Percentiles rank a stretch among this genome's conserved stretches.
These are phyloP conservation scores for Botrytis deweyae DNA, from an alignment of 2,329 filamentous ascomycete genomes.

Conservation along the genomic window DNA sequence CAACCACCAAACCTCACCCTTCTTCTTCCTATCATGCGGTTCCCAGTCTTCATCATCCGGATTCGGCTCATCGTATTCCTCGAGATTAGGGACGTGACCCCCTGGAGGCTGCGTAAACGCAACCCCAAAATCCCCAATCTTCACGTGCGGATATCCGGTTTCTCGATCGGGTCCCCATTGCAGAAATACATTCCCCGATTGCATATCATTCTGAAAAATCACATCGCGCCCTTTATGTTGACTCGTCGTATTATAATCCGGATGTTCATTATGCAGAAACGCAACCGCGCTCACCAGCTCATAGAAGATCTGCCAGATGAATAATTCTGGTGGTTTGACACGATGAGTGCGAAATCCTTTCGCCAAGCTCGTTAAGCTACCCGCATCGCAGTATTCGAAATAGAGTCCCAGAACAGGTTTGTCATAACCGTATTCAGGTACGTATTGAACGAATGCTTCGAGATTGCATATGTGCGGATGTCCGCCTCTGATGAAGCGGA, in stretches of 20 bases:
- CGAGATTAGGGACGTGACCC: background rate
- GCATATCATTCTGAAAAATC: conserved; percentile 1
- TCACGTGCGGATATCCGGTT: background rate
- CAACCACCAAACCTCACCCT: background rate
- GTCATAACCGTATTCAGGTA: background rate
- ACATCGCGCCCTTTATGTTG: background rate
- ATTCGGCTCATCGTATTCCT: background rate
- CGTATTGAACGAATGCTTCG: conserved; percentile 13
- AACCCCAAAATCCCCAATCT: conserved; percentile 15
- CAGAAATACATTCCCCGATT: background rate
- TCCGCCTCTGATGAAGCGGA: background rate
- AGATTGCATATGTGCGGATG: conserved; percentile 15
- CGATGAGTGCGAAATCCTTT: background rate
- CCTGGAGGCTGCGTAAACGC: background rate
- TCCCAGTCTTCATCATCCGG: background rate
- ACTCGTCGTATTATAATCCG: background rate
- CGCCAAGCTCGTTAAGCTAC: background rate
- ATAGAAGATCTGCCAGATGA: conserved; percentile 6
- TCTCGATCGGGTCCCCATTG: background rate
- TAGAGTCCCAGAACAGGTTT: background rate
- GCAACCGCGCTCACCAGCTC: background rate
- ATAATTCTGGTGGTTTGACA: background rate
- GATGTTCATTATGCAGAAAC: conserved; percentile 19
- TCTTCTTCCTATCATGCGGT: background rate
- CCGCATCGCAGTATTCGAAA: conserved; percentile 4